Evolutionary conservation across 2,329 filamentous ascomycete species (phyloP).

Genomic region (Cytospora chrysosperma): DNA sequence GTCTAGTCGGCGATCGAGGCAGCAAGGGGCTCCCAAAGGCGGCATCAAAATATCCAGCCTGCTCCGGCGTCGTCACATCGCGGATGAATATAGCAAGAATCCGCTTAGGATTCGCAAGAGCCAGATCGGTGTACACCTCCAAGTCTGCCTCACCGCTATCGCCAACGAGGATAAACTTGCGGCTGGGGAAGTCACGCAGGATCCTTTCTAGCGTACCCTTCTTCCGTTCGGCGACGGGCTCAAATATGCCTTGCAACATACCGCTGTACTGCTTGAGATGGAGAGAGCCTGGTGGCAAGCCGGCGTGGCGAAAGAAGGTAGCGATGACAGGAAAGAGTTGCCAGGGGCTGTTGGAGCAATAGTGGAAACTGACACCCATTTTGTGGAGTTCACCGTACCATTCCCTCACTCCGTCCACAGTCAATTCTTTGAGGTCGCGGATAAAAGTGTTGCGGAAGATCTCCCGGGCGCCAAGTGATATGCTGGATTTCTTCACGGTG

Average conservation of each 20-base stretch:
- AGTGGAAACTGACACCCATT: conserved; percentile 86
- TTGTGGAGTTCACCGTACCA: conserved; percentile 81
- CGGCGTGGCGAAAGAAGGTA: conserved; percentile 77
- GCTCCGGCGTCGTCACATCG: conserved; percentile 82
- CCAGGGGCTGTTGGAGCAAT: conserved; percentile 99
- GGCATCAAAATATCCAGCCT: conserved; percentile 75
- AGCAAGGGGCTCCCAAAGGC: conserved; percentile 35
- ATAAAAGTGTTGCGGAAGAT: conserved; percentile 97
- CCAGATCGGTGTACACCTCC: conserved; percentile 96
- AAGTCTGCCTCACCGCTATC: conserved; percentile 96
- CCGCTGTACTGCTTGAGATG: conserved; percentile 96
- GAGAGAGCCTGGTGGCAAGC: conserved; percentile 82
- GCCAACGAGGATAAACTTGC: conserved; percentile 87
- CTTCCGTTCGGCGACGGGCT: conserved; percentile 94
- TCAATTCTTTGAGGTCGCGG: conserved; percentile 76
- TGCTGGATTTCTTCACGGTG: conserved; percentile 94
- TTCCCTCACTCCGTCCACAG: conserved; percentile 80
- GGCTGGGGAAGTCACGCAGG: conserved; percentile 81
- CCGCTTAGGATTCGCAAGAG: conserved; percentile 75
- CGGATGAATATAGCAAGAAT: conserved; percentile 90
- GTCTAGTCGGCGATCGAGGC: conserved; percentile 28
- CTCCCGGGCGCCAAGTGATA: conserved; percentile 80
- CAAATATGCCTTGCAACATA: conserved; percentile 97
- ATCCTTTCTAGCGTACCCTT: conserved; percentile 84
- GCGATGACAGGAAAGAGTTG: conserved; percentile 89